Evolutionary conservation across 2,329 filamentous ascomycete genomes (phyloP), one percentile per base, ranked within the genome.

Genomic region (Achaetomium macrosporum): DNA sequence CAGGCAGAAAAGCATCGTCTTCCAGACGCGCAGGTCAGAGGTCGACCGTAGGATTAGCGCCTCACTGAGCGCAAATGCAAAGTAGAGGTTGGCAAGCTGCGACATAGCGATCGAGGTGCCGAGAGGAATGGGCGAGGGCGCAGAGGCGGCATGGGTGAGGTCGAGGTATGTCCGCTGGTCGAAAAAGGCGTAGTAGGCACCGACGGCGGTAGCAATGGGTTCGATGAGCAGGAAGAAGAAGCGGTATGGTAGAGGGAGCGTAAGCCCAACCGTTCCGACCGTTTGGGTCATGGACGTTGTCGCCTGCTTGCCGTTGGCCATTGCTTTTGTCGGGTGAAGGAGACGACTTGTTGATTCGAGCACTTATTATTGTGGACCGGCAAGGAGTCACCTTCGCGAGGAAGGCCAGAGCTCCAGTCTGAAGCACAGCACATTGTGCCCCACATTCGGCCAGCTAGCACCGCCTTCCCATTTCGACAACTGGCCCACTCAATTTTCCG

Each of bases 181-280:
- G 58, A 76, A 74, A 59, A 80, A 73, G 20, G 73, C 73, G 64
- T 68, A 79, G 65, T 71, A 80, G 31, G 78, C 78, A 43, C 77
- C 77, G 5, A 72, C 70, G 19, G 80, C 71, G 25, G 78, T 77
- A 0, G 75, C 76, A 46, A 79, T 58, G 40, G 78, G 79, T 68
- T 92, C 88, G 63, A 91, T 73, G 64, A 84, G 76, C 57, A 90
- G 81, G 72, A 91, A 91, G 73, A 91, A 89, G 65, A 84, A 61
- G 53, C 79, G 78, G 72, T 91, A 91, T 57, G 74, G 59, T 35
- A 77, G 60, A 19, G 85, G 85, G 36, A 88, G 76, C 51, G 66
- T 66, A 56, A 77, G 71, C 42, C 72, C 72, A 3, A 44, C 47
- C 1, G 25, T 30, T 13, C 25, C 33, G 9, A 13, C 16, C 11